Conservation (phyloP, 257 asterid species). For the Gentiana straminea region DNA sequence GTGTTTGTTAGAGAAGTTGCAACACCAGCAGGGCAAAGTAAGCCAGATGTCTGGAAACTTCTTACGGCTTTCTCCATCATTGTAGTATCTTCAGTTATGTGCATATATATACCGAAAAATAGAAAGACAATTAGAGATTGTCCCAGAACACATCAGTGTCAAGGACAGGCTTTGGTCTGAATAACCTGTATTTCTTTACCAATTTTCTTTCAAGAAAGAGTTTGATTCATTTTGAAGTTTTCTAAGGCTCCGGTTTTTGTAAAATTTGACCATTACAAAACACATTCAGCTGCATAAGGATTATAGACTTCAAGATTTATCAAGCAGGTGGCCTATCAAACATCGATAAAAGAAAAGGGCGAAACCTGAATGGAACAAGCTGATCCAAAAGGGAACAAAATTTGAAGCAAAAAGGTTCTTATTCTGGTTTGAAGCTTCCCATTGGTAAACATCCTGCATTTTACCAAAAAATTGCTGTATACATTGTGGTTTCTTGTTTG, state of each 20-base stretch:
- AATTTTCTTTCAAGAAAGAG: background rate
- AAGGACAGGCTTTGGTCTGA: background rate
- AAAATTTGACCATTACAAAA: too few species aligned
- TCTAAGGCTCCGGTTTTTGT: background rate
- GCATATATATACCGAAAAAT: background rate
- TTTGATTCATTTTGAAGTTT: background rate
- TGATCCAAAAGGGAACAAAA: constrained; percentile 76
- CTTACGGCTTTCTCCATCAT: constrained; percentile 39
- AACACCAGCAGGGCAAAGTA: constrained; percentile 61
- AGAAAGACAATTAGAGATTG: too few species aligned
- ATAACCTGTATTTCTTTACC: background rate
- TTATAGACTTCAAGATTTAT: constrained; percentile 1
- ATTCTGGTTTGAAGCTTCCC: constrained; percentile 60
- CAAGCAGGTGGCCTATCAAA: background rate
- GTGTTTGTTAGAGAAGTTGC: constrained; percentile 66
- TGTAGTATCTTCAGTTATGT: constrained; percentile 27
- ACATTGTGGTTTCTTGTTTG: background rate
- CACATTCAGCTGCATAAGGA: background rate
- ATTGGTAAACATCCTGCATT: constrained; percentile 36
- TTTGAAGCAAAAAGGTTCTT: constrained; percentile 55
- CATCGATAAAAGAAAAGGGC: constrained; percentile 2
- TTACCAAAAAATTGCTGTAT: background rate
- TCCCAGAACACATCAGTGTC: too few species aligned
- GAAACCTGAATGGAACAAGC: constrained; percentile 54
- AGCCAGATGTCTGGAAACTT: constrained; percentile 56